Conservation (phyloP, 1,284 basidiomycete genomes). For the Inonotus hispidus region DNA sequence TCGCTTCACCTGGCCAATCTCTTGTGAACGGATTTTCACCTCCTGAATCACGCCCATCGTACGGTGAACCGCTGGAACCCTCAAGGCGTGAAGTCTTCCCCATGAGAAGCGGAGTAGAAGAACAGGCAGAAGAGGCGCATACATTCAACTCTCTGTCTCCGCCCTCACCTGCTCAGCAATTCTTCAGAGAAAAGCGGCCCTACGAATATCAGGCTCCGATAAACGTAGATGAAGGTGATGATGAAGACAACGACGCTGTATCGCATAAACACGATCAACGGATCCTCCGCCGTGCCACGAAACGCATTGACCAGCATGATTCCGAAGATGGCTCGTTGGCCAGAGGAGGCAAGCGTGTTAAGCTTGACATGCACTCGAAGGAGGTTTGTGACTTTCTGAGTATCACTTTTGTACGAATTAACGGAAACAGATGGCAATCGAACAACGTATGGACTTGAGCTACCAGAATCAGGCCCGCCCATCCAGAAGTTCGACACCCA, state of each 20-base stretch:
- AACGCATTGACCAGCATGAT: conserved; percentile 10
- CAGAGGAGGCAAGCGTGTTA: conserved; percentile 11
- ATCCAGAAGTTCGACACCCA: conserved; percentile 1
- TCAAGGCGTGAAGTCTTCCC: conserved; percentile 14
- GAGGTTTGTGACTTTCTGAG: conserved; percentile 5
- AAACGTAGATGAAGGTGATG: background rate
- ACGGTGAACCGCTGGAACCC: conserved; percentile 8
- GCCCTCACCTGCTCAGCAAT: background rate
- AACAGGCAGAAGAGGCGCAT: conserved; percentile 2
- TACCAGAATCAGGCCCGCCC: background rate
- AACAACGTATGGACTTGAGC: background rate
- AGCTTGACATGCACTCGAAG: conserved; percentile 4
- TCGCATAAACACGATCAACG: conserved; percentile 1
- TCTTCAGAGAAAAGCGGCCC: background rate
- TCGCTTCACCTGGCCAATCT: background rate
- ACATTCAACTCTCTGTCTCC: conserved; percentile 9
- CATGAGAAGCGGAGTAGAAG: background rate
- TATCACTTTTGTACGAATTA: background rate
- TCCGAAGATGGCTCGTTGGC: background rate
- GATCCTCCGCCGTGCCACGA: conserved; percentile 8
- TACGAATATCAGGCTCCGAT: conserved; percentile 11
- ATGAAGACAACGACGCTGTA: background rate
- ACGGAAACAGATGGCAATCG: background rate
- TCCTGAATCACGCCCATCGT: background rate
- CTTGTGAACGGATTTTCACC: conserved; percentile 7